Conservation (phyloP, 352 stramenopile species). For the Elongisporangium prolatum region DNA sequence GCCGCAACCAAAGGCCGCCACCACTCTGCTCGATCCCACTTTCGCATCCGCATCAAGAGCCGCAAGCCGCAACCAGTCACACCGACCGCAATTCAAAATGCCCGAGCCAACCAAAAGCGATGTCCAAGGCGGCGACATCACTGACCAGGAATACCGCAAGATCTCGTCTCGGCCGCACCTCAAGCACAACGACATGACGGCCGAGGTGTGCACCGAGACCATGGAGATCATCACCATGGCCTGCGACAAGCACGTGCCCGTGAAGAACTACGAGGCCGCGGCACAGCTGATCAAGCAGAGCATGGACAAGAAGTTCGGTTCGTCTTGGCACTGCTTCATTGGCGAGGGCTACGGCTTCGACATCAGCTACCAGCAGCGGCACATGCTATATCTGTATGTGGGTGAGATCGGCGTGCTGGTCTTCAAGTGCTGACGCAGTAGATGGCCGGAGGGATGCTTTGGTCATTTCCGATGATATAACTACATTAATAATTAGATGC, state of each 20-base stretch:
- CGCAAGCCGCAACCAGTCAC: background rate
- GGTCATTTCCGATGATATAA: background rate
- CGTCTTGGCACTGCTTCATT: slow-evolving; percentile 95
- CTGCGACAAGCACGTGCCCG: slow-evolving; percentile 92
- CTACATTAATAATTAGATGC: background rate
- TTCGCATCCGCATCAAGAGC: background rate
- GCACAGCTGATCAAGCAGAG: slow-evolving; percentile 94
- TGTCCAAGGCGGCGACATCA: slow-evolving; percentile 33
- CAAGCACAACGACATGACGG: slow-evolving; percentile 89
- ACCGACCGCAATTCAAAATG: slow-evolving; percentile 24
- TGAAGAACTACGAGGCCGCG: slow-evolving; percentile 93
- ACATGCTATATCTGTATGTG: slow-evolving; percentile 95
- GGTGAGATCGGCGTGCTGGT: slow-evolving; percentile 92
- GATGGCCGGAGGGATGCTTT: background rate
- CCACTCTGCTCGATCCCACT: background rate
- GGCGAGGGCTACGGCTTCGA: slow-evolving; percentile 96
- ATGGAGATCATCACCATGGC: slow-evolving; percentile 97
- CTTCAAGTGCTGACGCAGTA: slow-evolving; percentile 90
- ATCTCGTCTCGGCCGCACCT: slow-evolving; percentile 78
- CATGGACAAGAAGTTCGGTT: slow-evolving; percentile 97
- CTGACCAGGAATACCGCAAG: slow-evolving; percentile 78
- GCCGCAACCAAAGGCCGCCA: background rate
- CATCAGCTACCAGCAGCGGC: slow-evolving; percentile 94
- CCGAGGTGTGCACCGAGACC: slow-evolving; percentile 92
- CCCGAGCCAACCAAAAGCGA: slow-evolving; percentile 47